Conservation (phyloP, 305 asterid species). For the Fraxinus sp. region DNA sequence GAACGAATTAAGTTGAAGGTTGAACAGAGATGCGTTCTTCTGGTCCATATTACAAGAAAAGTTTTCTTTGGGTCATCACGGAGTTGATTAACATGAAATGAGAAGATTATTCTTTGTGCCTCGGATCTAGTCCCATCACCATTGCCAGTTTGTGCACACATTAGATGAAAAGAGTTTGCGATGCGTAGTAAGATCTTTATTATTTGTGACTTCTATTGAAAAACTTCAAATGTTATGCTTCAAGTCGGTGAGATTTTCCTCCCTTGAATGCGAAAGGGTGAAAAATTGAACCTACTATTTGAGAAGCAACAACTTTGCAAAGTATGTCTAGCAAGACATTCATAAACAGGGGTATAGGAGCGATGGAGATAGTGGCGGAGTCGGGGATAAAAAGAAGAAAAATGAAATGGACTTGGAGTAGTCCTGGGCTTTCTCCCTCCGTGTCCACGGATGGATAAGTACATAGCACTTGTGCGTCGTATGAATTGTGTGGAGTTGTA, state of each 20-base stretch:
- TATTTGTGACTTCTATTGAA: too few relatives aligned
- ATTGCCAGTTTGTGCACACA: background rate
- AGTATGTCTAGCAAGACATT: too few relatives aligned
- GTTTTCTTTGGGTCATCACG: background rate
- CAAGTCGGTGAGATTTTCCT: background rate
- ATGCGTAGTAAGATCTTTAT: background rate
- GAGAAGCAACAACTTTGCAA: background rate
- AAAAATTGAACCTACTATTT: background rate
- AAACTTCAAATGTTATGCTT: too few relatives aligned
- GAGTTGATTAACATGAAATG: background rate
- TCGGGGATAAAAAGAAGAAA: too few relatives aligned
- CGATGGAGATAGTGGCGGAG: too few relatives aligned
- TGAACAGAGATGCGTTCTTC: background rate
- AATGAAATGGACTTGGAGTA: background rate
- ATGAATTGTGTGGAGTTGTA: too few relatives aligned
- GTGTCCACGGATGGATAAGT: too few relatives aligned
- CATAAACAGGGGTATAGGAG: background rate
- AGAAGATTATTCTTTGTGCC: background rate
- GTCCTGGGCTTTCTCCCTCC: too few relatives aligned
- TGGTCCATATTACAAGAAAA: background rate
- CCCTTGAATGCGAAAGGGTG: too few relatives aligned
- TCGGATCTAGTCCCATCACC: background rate
- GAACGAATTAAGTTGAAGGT: background rate
- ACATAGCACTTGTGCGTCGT: too few relatives aligned
- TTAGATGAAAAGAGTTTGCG: background rate